Base-by-base conservation (phyloP, 192 early-diverging fungal species). In the Coemansia erecta region DNA sequence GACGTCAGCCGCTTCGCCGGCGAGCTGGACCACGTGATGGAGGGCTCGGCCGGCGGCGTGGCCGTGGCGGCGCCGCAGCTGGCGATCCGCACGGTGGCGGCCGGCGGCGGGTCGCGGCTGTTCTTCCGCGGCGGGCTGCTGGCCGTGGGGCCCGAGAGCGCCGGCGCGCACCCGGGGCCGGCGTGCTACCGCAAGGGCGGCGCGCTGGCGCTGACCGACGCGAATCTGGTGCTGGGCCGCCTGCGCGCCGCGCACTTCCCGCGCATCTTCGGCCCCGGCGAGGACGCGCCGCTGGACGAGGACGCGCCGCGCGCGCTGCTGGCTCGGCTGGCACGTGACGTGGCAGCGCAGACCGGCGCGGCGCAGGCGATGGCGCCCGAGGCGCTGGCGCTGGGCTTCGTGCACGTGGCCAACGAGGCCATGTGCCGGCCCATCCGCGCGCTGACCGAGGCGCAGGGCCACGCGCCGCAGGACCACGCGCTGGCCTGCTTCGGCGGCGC, bases 341-440 rank as follows among this genome's bases (percentile, higher is more conserved):
- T 96, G 28, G 94, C 94, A 64, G 53, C 45, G 3, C 77, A 69
- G 23, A 77, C 66, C 31, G 54, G 64, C n/a, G 60, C 70, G 23
- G 74, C 77, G 51, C 61, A 31, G 28, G 28, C 77, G 21, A 93
- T 92, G 84, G 80, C 83, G 7, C 43, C 89, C 2, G 94, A 95
- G 62, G 92, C 97, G 51, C 85, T 94, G 51, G 97, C 93, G 0
- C 91, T 86, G 70, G 97, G 97, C 18, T 98, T 96, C 64, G 81
- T 97, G 56, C 89, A 92, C 60, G 93, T 98, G 10, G 97, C 97
- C 11, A 97, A 97, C 64, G 94, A 98, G 68, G 82, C 88, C 1
- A 98, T 98, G 97, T 92, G 93, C 72, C 81, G 94, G 39, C 94
- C 94, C 1, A 97, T 98, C 53, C 84, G 94, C 15, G 87, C 90